Evolutionary conservation across 2,329 filamentous ascomycete species (phyloP), one percentile per base, ranked within the genome.

Genomic region (Didymella pinodella): DNA sequence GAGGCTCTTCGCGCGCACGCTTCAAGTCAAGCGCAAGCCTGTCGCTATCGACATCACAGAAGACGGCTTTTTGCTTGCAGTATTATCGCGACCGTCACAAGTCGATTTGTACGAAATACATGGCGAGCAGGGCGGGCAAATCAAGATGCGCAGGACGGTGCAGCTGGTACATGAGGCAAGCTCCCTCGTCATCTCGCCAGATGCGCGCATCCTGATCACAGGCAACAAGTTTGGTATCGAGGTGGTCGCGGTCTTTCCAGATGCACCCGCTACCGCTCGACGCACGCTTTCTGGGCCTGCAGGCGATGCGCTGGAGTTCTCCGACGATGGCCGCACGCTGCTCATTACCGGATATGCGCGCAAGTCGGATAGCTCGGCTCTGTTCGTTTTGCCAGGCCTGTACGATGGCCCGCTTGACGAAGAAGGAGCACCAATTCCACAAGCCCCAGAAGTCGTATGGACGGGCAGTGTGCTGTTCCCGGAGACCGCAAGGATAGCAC

Each of bases 141-240:
- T 89, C 44, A 90, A 90, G 16, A 88, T 86, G 69, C 85, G 90
- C 62, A 85, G 90, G 70, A 90, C 90, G 31, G 84, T 97, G 56
- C 85, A 90, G 45, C 82, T 97, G 61, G 90, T 94, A 68, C 89
- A 95, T 74, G 86, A 87, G 54, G 91, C 93, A 8, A 86, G 88
- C 54, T 88, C 91, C 14, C 90, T 97, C 64, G 88, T 90, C 16
- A 80, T 97, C 29, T 94, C 92, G 0, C 91, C 92, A 1, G 91
- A 90, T 63, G 92, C 91, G 25, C 88, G 89, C 43, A 90, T 97
- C 14, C 79, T 97, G 45, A 93, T 93, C 25, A 90, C 92, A 16
- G 92, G 92, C 7, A 96, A 93, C 75, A 88, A 92, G 70, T 90
- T 91, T 54, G 91, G 91, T n/a, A 93, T 97, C 62, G 93, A 97